Evolutionary conservation across 1,284 basidiomycete genomes (phyloP), one percentile per base, ranked within the genome.

Genomic region (Calocybe gambosa): DNA sequence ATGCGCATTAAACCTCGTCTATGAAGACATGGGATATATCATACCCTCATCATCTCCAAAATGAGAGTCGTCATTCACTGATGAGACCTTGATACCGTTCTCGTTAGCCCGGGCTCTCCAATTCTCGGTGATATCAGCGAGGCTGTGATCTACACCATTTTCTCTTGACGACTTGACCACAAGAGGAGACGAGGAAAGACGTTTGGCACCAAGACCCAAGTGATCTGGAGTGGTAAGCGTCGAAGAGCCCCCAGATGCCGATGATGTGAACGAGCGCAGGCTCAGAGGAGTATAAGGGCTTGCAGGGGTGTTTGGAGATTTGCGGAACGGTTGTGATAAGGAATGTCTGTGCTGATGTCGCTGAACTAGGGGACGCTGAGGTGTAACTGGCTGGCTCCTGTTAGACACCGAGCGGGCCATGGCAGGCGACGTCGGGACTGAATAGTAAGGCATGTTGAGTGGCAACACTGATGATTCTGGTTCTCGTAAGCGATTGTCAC

Each of bases 81-180:
- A 66, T 34, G 74, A 66, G 45, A 85, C 80, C 59, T 75, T 80
- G 53, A 85, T 86, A 26, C 82, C 83, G 54, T 85, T 81, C 57
- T 83, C 79, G 47, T 70, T 80, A 28, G 85, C 81, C 39, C 83
- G 73, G 28, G 75, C 78, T 46, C 85, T 75, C 86, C 86, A 89
- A 59, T 78, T 85, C 21, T 75, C 73, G 8, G 80, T 73, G 41
- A 79, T 71, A 61, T 84, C 78, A n/a, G 77, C 75, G 21, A 78
- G 67, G 54, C 67, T 73, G 51, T 67, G 68, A 55, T 74, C 68
- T 51, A 63, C 66, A 50, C 53, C 49, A 18, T 43, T 44, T 33
- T 50, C 53, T 23, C 58, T 49, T 35, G 58, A 49, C 39, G 55
- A 47, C 41, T 59, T 62, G 21, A 60, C 51, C 26, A 65, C 59